phyloP scores from a whole-genome alignment of 805 yeast genomes.

The Yarrowia deformans region DNA sequence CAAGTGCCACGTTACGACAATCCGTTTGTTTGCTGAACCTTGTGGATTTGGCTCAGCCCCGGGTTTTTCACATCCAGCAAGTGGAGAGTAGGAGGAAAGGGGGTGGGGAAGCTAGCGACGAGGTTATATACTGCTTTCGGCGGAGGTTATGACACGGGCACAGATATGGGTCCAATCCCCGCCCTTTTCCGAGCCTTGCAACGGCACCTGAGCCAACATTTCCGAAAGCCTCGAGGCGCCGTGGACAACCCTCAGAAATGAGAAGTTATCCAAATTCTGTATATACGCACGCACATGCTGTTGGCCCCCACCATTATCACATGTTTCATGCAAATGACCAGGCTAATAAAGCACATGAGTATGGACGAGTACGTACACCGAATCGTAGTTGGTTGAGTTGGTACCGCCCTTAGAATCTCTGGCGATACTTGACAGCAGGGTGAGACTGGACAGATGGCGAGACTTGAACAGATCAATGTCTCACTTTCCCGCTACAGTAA shows the following conservation, averaged over 20 bases:
- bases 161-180: neutral
- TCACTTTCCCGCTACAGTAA: too few relatives aligned
- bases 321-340: conserved; percentile 13
- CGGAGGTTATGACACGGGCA: neutral
- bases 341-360: neutral
- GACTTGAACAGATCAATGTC: too few relatives aligned
- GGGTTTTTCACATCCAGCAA: conserved; percentile 32
- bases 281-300: neutral
- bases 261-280: too few relatives aligned
- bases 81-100: conserved; percentile 1
- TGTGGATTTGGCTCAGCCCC: conserved; percentile 33
- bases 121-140: neutral
- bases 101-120: neutral
- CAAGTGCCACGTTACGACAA: conserved; percentile 32
- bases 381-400: too few relatives aligned
- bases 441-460: too few relatives aligned
- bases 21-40: conserved; percentile 37
- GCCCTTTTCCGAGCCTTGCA: neutral
- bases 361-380: too few relatives aligned
- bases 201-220: neutral
- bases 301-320: conserved; percentile 14
- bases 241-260: neutral
- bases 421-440: too few relatives aligned
- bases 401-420: too few relatives aligned
- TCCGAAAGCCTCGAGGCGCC: neutral